These are phyloP conservation scores for Sporisorium iseilematis-ciliati DNA, from an alignment of 1,284 basidiomycete genomes.

Conservation along the genomic window DNA sequence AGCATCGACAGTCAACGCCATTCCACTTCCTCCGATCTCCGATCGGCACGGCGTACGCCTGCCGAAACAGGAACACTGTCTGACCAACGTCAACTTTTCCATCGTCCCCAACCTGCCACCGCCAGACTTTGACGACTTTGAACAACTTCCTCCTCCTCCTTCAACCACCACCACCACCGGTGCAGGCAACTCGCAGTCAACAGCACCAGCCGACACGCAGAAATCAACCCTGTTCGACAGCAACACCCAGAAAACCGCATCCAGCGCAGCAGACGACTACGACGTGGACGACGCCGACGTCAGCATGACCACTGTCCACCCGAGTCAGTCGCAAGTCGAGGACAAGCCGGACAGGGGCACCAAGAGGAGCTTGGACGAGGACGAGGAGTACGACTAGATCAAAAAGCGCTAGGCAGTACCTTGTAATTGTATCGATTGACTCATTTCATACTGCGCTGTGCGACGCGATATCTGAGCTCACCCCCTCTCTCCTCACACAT, in stretches of 20 bases:
- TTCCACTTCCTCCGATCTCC: constrained; percentile 89
- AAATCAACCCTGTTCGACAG: constrained; percentile 27
- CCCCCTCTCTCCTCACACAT: too few species aligned
- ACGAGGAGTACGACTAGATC: constrained; percentile 68
- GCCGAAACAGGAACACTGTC: constrained; percentile 83
- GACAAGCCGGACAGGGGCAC: constrained; percentile 37
- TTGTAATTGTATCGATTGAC: too few species aligned
- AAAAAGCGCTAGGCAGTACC: too few species aligned
- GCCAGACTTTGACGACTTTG: constrained; percentile 33
- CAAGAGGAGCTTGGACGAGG: constrained; percentile 66
- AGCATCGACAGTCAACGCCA: constrained; percentile 88
- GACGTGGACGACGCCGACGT: constrained; percentile 33
- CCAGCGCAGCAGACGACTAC: constrained; percentile 22
- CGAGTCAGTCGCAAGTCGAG: constrained; percentile 14
- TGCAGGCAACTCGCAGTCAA: constrained; percentile 3
- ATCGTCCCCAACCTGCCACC: constrained; percentile 88
- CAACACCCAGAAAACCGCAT: not conserved
- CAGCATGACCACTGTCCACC: constrained; percentile 36
- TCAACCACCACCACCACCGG: not conserved
- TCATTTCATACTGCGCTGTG: too few species aligned
- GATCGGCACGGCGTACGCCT: constrained; percentile 94
- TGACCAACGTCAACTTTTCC: constrained; percentile 92
- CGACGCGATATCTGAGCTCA: not conserved
- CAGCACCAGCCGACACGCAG: constrained; percentile 11
- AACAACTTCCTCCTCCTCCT: constrained; percentile 2